Evolutionary conservation across 257 asterid species (phyloP), one percentile per base, ranked within the genome.

Genomic region (Gardenia jasminoides): DNA sequence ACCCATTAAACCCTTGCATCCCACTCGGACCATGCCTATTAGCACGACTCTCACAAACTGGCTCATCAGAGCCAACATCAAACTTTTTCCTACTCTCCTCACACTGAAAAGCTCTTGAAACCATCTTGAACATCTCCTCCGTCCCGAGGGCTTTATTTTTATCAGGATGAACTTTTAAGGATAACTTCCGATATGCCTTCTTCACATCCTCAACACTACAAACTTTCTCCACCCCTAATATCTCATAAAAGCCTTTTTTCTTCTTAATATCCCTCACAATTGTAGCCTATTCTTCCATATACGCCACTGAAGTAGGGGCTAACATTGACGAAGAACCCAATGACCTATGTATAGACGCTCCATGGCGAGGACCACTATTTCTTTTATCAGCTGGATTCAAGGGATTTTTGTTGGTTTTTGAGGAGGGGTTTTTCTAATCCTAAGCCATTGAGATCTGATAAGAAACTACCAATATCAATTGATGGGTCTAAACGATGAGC

Each of bases 91-190:
- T 85, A 70, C 86, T 83, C 81, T 93, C 98, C 74, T 88, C 97
- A 83, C 99, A 94, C 83, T 94, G 94, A 81, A 94, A 94, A 26
- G 98, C 97, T 87, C 89, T 95, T 3, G 99, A 95, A 1, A 95
- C 98, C 88, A 81, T 87, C 92, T 95, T 95, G 80, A 95, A 95
- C n/a, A 97, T 96, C 81, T 95, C 99, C 83, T 95, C 99, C 1
- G 99, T 89, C 19, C 97, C 99, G 0, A 98, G 99, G 0, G 99
- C 97, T 41, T 84, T 87, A 84, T 95, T 95, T 85, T 95, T 95
- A 84, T 93, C 99, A 19, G 99, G 99, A 85, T 95, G 99, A 76
- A 95, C 99, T 84, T 93, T 95, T 87, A 95, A 76, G 0, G 99
- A 95, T 56, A 95, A 61, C 83, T 92, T 95, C 87, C 97, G 85